These are phyloP conservation scores for Magnusiomyces suaveolens DNA, from an alignment of 1,139 yeast genomes.

Conservation along the genomic window DNA sequence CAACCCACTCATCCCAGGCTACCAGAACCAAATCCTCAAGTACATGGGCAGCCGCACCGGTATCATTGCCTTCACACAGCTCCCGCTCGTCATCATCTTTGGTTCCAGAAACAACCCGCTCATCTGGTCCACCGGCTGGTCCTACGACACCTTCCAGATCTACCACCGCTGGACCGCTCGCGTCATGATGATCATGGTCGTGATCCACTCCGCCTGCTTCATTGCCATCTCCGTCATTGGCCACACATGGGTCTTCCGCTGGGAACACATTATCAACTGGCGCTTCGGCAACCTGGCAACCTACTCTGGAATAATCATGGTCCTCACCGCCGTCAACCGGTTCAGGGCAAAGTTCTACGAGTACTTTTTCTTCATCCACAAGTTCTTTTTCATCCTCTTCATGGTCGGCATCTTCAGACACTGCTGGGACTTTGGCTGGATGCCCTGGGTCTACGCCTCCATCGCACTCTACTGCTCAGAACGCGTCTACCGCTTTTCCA, in stretches of 20 bases:
- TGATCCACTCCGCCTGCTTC: slow-evolving; percentile 30
- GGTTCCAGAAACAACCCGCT: slow-evolving; percentile 57
- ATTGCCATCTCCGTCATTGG: slow-evolving; percentile 32
- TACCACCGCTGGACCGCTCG: slow-evolving; percentile 60
- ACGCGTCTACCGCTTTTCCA: slow-evolving; percentile 30
- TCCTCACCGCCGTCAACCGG: slow-evolving; percentile 18
- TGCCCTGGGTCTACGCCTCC: slow-evolving; percentile 36
- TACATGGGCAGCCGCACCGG: slow-evolving; percentile 53
- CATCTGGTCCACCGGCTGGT: slow-evolving; percentile 51
- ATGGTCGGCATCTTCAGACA: slow-evolving; percentile 36
- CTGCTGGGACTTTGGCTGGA: slow-evolving; percentile 42
- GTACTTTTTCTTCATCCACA: slow-evolving; percentile 30
- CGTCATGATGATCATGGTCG: slow-evolving; percentile 41
- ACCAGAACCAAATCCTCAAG: slow-evolving; percentile 26
- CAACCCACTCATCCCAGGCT: slow-evolving; percentile 19
- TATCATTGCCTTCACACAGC: slow-evolving; percentile 45
- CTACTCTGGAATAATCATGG: slow-evolving; percentile 34
- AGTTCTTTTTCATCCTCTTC: slow-evolving; percentile 35
- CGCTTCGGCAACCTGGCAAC: slow-evolving; percentile 35
- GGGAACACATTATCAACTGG: slow-evolving; percentile 40
- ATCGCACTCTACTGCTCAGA: slow-evolving; percentile 35
- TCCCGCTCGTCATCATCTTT: slow-evolving; percentile 47
- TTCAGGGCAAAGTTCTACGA: slow-evolving; percentile 35
- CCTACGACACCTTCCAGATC: slow-evolving; percentile 51
- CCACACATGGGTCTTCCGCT: slow-evolving; percentile 31